Base-by-base conservation (phyloP, 2,329 filamentous ascomycete species). In the Trichoderma afroharzianum region DNA sequence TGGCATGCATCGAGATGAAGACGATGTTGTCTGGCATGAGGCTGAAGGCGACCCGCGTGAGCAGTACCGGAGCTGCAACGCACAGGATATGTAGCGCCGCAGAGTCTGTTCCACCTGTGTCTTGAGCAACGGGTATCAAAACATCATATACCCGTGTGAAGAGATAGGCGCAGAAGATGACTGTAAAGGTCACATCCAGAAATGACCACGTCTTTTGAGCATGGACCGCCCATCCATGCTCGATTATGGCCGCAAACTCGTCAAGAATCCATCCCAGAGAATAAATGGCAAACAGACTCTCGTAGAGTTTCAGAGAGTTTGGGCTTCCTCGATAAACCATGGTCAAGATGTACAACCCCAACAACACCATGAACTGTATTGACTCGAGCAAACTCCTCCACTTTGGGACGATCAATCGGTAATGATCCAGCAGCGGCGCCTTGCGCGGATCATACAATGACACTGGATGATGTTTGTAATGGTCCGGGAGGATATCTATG, bases 121-220 rank as follows among this genome's bases (percentile, higher is more conserved):
- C 33, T 36, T 55, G 53, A 21, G 30, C 32, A n/a, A 84, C 79
- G 7, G 81, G 81, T 3, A 82, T 81, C 2, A 82, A 76, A 71
- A 88, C 81, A 58, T 89, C 89, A 73, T 88, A 85, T 47, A 90
- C 80, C 3, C 91, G 88, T 18, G 91, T 82, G 47, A 86, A 76
- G 21, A 91, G 83, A 77, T 93, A 93, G 61, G 84, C 79, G 21
- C 83, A 80, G 77, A 90, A 93, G 66, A 93, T 90, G 50, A 83
- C 77, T 3, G 88, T 85, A 74, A 93, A 93, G 1, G 88, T 88
- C n/a, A 92, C 85, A 78, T 93, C 91, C 18, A 93, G 85, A 76
- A 93, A 93, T 0, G 90, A 90, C 91, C 91, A 93, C 6, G 93
- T 83, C 75, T 92, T 92, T 78, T 93, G 91, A 0, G 90, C 91